Conservation (phyloP, 2,329 filamentous ascomycete genomes). For the Whalleya microplaca region DNA sequence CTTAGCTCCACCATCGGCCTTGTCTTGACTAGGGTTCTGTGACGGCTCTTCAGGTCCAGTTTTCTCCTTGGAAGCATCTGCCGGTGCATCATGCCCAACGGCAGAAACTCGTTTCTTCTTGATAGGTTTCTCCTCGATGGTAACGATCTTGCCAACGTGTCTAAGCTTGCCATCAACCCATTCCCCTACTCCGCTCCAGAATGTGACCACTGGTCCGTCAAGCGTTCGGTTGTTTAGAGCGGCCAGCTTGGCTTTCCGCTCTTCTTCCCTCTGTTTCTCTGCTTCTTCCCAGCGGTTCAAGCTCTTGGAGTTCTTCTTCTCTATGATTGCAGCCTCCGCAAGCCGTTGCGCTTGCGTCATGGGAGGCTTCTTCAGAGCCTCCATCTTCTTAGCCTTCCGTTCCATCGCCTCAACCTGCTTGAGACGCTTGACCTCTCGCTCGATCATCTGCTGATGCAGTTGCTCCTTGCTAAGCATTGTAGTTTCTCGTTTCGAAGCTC, state of each 20-base stretch:
- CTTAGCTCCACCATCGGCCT: constrained; percentile 8
- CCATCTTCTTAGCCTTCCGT: constrained; percentile 69
- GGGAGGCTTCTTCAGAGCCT: constrained; percentile 74
- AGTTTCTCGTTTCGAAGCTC: constrained; percentile 61
- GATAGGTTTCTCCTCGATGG: constrained; percentile 61
- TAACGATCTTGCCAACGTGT: constrained; percentile 68
- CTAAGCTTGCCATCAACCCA: constrained; percentile 78
- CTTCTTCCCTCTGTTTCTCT: constrained; percentile 85
- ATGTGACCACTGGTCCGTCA: constrained; percentile 86
- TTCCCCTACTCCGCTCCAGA: constrained; percentile 89
- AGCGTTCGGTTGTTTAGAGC: constrained; percentile 86
- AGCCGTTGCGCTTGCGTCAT: constrained; percentile 88
- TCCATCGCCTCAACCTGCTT: constrained; percentile 72
- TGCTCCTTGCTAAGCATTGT: constrained; percentile 64
- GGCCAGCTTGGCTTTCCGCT: constrained; percentile 80
- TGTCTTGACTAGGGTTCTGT: constrained; percentile 13
- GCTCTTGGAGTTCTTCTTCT: constrained; percentile 86
- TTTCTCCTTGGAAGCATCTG: constrained; percentile 30
- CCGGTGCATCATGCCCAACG: constrained; percentile 22
- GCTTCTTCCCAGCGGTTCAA: constrained; percentile 92
- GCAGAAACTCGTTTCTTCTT: constrained; percentile 54
- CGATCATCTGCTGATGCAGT: constrained; percentile 72
- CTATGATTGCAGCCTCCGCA: constrained; percentile 79
- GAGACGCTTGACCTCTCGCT: constrained; percentile 70
- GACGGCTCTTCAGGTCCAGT: constrained; percentile 14